Base-by-base conservation (phyloP, 306 rosid species). In the Castanea crenata region DNA sequence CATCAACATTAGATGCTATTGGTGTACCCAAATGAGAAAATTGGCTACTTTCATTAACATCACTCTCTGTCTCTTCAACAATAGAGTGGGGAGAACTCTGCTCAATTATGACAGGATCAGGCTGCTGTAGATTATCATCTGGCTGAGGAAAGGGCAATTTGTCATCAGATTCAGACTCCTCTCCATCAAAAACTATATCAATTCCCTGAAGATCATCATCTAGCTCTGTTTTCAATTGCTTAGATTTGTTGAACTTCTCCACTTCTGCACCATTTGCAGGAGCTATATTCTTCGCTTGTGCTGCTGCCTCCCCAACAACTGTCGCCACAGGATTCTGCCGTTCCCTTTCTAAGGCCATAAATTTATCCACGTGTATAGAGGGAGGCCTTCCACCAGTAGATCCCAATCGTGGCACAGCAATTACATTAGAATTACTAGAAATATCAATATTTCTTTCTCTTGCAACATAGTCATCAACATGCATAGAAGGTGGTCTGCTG, bases 401-500 rank as follows among this genome's bases (percentile, higher is more conserved):
- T 78, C 98, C 99, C 58, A 92, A 71, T 75, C 99, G 87, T 49
- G 89, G 93, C 74, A 95, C 89, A 52, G 98, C 78, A 83, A 95
- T 93, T 70, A 93, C 97, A 73, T 93, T 89, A 71, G 92, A 84
- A 82, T 84, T 92, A 71, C 88, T 82, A 75, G 84, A 91, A 74
- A 91, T 91, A 5, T 95, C 99, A 58, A 89, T 90, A 79, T 87
- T 92, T 83, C 97, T 93, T 85, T 95, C 99, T 87, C 99, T 90
- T 3, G 99, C 99, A 79, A 93, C 94, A 63, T 91, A 95, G 82
- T 95, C 98, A 86, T 95, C 99, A 80, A 95, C 99, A 70, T 95
- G 99, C 98, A 93, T 95, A 82, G 99, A 95, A 63, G 99, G 99
- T 2, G 99, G 99, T 85, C 99, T 80, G 89, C 99, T 95, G 76